Percentiles rank a stretch among this genome's conserved stretches.
These are phyloP conservation scores for Penicillium cataractarum DNA, from an alignment of 495 filamentous ascomycete genomes.

Conservation along the genomic window DNA sequence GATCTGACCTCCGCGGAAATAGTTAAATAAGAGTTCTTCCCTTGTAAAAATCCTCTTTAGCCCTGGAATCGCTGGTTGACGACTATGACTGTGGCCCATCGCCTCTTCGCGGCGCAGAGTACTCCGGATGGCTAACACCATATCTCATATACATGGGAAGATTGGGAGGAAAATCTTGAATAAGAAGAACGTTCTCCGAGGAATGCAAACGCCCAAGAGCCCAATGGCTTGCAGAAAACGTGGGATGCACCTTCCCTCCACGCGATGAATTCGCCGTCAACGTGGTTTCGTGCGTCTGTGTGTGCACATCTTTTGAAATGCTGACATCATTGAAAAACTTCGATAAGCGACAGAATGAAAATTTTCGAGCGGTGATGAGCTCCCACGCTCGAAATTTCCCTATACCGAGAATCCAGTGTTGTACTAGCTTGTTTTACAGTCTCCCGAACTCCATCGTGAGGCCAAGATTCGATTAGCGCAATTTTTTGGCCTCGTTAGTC, in stretches of 20 bases:
- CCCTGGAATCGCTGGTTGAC: neutral
- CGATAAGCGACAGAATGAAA: neutral
- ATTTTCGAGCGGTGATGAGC: neutral
- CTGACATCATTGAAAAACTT: neutral
- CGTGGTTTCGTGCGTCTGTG: neutral
- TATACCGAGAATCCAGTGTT: neutral
- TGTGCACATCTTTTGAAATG: neutral
- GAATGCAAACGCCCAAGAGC: neutral
- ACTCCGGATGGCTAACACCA: neutral
- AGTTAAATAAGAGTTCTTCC: slow-evolving; percentile 18
- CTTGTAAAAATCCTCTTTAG: neutral
- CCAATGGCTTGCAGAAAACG: neutral
- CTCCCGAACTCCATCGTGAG: neutral
- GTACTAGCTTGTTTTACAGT: neutral
- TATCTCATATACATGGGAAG: neutral
- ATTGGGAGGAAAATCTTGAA: neutral
- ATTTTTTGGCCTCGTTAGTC: neutral
- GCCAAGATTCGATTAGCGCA: neutral
- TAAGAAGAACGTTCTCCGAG: neutral
- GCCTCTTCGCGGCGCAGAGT: neutral
- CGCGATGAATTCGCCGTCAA: neutral
- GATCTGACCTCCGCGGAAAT: slow-evolving; percentile 33
- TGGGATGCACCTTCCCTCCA: neutral
- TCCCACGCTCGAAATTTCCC: neutral
- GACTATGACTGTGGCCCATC: neutral